Evolutionary conservation across 306 rosid species (phyloP), one percentile per base, ranked within the genome.

Genomic region (Prunus kanzakura): DNA sequence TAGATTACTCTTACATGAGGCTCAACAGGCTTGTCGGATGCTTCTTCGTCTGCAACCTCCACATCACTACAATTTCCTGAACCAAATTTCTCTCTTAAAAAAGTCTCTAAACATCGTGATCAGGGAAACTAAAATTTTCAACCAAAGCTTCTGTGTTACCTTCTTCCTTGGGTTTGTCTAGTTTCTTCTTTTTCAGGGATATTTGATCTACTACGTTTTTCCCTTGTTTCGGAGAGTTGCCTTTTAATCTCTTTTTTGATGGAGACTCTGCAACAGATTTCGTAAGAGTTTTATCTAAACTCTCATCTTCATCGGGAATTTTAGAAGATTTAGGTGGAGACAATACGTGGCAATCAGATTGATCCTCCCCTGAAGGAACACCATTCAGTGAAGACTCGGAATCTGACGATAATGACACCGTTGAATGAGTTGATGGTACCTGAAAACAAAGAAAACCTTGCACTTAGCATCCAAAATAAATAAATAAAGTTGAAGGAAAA

Each of bases 11-110:
- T 90, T 89, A 94, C 97, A 76, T 81, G 86, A 63, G 90, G 75
- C 79, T 76, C 89, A 32, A 57, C 67, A 64, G 76, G 87, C 84
- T 87, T 89, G 74, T 83, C 92, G 62, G 76, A 71, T 77, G 87
- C 77, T 79, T 87, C 93, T 86, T 90, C 93, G 71, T 80, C 97
- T 64, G 66, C 79, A 47, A 71, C 80, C 70, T 90, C 86, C 60
- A 65, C 83, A 45, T 85, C 83, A 25, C 69, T 85, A 71, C 78
- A 70, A 47, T 73, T 79, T 79, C 81, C 91, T 89, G 85, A 77
- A 74, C 73, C 82, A 67, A 20, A 46, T 32, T 61, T 43, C 73
- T 47, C 73, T 68, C 19, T 78, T 61, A 78, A n/a, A 30, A 22
- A 35, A 35, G 54, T 22, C 71, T 43, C 49, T 6, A 43, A 41